phyloP scores from a whole-genome alignment of 2,329 filamentous ascomycete species.

The Huntiella moniliformis region DNA sequence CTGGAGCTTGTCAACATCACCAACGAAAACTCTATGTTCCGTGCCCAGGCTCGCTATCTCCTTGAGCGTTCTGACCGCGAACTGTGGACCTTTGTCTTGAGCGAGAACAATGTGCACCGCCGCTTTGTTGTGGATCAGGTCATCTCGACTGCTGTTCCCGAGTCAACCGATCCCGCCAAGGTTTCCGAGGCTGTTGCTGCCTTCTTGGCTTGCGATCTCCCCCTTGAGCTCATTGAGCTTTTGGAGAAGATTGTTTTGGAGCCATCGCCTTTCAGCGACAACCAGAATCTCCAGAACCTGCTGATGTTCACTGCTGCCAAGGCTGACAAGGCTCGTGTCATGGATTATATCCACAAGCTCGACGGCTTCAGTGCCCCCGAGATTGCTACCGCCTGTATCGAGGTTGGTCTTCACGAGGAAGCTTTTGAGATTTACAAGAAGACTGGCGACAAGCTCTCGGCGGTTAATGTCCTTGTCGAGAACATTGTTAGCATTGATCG shows the following conservation, averaged over 20 bases:
- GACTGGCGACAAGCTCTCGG: slow-evolving; percentile 70
- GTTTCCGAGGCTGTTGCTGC: slow-evolving; percentile 87
- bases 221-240: slow-evolving; percentile 85
- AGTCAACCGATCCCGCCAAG: slow-evolving; percentile 82
- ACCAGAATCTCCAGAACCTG: slow-evolving; percentile 86
- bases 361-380: slow-evolving; percentile 81
- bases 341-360: slow-evolving; percentile 89
- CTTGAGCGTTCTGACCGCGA: slow-evolving; percentile 77
- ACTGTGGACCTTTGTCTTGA: slow-evolving; percentile 88
- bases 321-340: slow-evolving; percentile 83
- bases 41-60: slow-evolving; percentile 88
- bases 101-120: slow-evolving; percentile 86
- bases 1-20: slow-evolving; percentile 93
- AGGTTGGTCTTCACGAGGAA: slow-evolving; percentile 88
- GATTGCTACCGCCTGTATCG: slow-evolving; percentile 81
- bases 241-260: slow-evolving; percentile 99
- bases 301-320: slow-evolving; percentile 93
- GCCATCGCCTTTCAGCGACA: slow-evolving; percentile 96
- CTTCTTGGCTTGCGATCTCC: slow-evolving; percentile 79
- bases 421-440: slow-evolving; percentile 99
- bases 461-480: slow-evolving; percentile 82
- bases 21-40: slow-evolving; percentile 99
- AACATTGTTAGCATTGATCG: slow-evolving; percentile 96
- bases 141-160: slow-evolving; percentile 82
- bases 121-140: slow-evolving; percentile 91